A percentile compares a stretch with the other conserved stretches of the same genome.
Conservation (phyloP, 2,329 filamentous ascomycete species). For the Pseudodiploospora longispora region DNA sequence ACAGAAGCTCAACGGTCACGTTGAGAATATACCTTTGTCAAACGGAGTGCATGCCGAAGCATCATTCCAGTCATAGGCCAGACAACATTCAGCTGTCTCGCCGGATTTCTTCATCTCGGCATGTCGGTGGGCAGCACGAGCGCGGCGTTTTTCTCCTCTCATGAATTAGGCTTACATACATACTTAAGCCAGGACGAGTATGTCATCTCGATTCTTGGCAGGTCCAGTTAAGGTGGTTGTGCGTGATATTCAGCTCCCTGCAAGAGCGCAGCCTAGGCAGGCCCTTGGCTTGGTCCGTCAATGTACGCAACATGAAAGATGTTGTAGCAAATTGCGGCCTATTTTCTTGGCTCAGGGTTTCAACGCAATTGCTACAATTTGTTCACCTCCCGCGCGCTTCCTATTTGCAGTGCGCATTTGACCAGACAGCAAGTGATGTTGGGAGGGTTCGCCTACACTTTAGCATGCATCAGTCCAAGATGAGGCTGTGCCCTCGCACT, state of each 20-base stretch:
- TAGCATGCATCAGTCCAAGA: no score
- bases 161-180: background rate
- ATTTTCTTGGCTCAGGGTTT: conserved; percentile 6
- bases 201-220: conserved; percentile 5
- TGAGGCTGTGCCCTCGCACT: no score
- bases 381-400: no score
- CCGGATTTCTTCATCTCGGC: background rate
- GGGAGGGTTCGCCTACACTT: no score
- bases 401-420: no score
- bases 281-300: conserved; percentile 6
- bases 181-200: background rate
- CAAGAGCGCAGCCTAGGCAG: conserved; percentile 7
- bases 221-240: background rate
- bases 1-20: conserved; percentile 9
- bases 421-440: no score
- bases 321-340: conserved; percentile 7
- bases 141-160: background rate
- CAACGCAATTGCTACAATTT: background rate
- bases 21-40: background rate
- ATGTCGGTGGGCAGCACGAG: background rate
- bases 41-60: conserved; percentile 6
- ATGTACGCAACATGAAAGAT: conserved; percentile 7
- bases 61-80: background rate
- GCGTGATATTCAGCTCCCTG: conserved; percentile 1
- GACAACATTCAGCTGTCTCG: no score